These are phyloP conservation scores for Ramalina intermedia DNA, from an alignment of 495 filamentous ascomycete genomes.

Conservation along the genomic window DNA sequence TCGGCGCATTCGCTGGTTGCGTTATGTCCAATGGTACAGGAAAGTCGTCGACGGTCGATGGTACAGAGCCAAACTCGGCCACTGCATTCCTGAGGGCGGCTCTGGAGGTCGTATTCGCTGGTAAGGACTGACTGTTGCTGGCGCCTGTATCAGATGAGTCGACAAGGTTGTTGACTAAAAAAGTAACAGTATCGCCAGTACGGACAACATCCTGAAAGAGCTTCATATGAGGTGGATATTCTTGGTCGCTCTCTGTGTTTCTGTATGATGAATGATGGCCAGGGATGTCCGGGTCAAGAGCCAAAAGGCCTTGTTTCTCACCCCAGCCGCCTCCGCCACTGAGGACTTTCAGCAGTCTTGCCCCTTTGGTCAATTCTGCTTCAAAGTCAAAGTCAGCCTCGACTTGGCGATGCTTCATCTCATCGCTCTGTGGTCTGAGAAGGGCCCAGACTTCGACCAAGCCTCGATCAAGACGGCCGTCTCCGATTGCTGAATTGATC, in stretches of 20 bases:
- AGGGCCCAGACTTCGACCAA: conserved; percentile 66
- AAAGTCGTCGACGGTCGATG: conserved; percentile 4
- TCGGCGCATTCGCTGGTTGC: background rate
- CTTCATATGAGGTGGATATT: conserved; percentile 20
- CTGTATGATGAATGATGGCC: conserved; percentile 6
- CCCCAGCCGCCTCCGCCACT: conserved; percentile 91
- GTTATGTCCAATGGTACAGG: background rate
- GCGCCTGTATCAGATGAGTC: too few relatives aligned
- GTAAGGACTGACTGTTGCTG: too few relatives aligned
- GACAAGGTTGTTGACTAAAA: conserved; percentile 14
- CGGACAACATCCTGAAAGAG: conserved; percentile 32
- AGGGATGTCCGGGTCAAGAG: conserved; percentile 52
- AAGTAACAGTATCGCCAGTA: conserved; percentile 34
- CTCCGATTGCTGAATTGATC: conserved; percentile 44
- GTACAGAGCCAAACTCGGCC: conserved; percentile 6
- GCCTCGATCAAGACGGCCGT: conserved; percentile 27
- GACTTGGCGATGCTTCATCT: background rate
- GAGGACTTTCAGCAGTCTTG: conserved; percentile 50
- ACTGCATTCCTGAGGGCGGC: too few relatives aligned
- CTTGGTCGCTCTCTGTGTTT: conserved; percentile 7
- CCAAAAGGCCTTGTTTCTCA: conserved; percentile 66
- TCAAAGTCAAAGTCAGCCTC: conserved; percentile 12
- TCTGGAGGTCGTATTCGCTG: too few relatives aligned
- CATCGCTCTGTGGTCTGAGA: conserved; percentile 32
- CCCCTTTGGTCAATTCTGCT: conserved; percentile 24